Conservation (phyloP, 2,329 filamentous ascomycete genomes). For the Aspergillus cejpii region DNA sequence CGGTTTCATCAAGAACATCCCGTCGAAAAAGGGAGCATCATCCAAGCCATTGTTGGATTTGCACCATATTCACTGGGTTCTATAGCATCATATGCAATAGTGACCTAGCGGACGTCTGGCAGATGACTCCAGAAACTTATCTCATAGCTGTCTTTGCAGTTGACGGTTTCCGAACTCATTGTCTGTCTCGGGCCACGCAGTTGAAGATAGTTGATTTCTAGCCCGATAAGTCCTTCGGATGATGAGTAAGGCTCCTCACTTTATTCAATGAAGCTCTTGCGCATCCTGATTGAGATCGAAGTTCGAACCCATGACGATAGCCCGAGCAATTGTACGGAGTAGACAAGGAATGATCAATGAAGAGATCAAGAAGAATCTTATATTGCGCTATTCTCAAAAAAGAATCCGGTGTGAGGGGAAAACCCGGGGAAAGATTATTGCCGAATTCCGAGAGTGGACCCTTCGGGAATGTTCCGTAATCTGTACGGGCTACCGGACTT, state of each 20-base stretch:
- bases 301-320: conserved; percentile 35
- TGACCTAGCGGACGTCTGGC: conserved; percentile 26
- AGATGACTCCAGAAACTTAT: conserved; percentile 32
- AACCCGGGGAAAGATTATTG: background rate
- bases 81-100: conserved; percentile 31
- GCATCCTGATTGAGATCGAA: conserved; percentile 36
- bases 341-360: conserved; percentile 32
- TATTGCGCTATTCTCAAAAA: background rate
- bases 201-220: too few species aligned
- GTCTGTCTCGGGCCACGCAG: conserved; percentile 30
- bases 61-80: too few species aligned
- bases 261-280: conserved; percentile 32
- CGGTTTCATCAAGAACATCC: too few species aligned
- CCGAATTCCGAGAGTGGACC: background rate
- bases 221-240: conserved; percentile 28
- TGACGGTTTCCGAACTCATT: conserved; percentile 32
- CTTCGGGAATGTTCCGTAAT: background rate
- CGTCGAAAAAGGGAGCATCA: conserved; percentile 28
- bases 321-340: conserved; percentile 29
- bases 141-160: conserved; percentile 30
- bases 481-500: too few species aligned
- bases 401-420: background rate
- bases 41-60: too few species aligned
- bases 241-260: conserved; percentile 29
- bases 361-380: conserved; percentile 23